These are phyloP conservation scores for Deinandra increscens DNA, from an alignment of 129 eudicot genomes.

Conservation along the genomic window DNA sequence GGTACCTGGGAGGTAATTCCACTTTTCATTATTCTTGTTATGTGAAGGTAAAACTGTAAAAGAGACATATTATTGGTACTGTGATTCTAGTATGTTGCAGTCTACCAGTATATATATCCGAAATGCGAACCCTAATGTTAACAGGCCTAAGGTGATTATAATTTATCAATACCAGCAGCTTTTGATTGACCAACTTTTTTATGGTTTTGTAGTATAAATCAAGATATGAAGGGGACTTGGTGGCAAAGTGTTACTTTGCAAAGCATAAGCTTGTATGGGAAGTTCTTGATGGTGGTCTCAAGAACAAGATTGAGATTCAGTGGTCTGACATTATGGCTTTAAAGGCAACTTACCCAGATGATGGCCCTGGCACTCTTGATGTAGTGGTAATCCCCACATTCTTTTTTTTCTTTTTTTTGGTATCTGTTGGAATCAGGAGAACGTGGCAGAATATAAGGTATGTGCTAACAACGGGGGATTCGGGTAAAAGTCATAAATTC, in stretches of 20 bases:
- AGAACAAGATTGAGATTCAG: conserved; percentile 92
- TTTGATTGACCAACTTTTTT: conserved; percentile 11
- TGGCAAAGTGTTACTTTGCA: conserved; percentile 93
- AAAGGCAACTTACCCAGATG: conserved; percentile 83
- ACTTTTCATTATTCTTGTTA: not conserved
- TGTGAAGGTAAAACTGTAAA: no score
- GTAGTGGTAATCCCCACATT: conserved; percentile 62
- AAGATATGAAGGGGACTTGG: conserved; percentile 94
- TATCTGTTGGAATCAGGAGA: no score
- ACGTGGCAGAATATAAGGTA: no score
- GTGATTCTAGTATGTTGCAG: no score
- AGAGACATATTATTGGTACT: no score
- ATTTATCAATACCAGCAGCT: not conserved
- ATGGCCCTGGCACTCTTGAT: conserved; percentile 87
- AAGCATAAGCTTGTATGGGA: conserved; percentile 99
- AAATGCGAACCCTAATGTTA: no score
- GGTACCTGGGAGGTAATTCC: conserved; percentile 95
- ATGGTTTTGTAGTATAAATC: conserved; percentile 68
- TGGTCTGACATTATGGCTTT: conserved; percentile 95
- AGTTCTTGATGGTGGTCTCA: conserved; percentile 96
- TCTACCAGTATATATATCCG: no score
- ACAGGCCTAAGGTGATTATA: no score
- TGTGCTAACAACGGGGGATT: no score
- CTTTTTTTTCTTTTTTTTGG: not conserved
- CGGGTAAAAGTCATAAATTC: no score